Conservation (phyloP, 495 filamentous ascomycete species). For the Venustampulla echinocandica region DNA sequence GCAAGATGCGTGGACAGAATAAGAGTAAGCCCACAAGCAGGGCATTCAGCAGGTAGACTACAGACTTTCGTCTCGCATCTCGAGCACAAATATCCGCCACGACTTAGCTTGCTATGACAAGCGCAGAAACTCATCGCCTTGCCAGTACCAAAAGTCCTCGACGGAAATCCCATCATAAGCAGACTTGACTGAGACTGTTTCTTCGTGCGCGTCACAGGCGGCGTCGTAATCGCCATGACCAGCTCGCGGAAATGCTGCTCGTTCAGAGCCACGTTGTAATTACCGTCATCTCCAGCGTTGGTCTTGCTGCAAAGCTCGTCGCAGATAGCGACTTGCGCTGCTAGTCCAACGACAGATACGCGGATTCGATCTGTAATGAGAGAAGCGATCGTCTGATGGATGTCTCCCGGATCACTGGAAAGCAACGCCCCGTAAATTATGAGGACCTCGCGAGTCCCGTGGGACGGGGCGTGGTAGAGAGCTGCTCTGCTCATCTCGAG, state of each 20-base stretch:
- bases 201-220: conserved; percentile 65
- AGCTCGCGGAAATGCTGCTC: conserved; percentile 84
- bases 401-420: conserved; percentile 87
- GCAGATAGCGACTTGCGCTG: conserved; percentile 88
- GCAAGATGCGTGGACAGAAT: conserved; percentile 95
- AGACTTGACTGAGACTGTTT: conserved; percentile 65
- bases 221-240: conserved; percentile 80
- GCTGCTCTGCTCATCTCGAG: conserved; percentile 87
- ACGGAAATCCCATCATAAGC: conserved; percentile 99
- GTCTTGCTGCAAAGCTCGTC: conserved; percentile 78
- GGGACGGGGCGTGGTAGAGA: conserved; percentile 82
- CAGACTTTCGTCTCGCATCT: conserved; percentile 86
- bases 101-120: conserved; percentile 76
- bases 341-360: conserved; percentile 79
- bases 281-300: conserved; percentile 65
- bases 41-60: conserved; percentile 83
- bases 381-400: conserved; percentile 75
- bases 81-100: conserved; percentile 88
- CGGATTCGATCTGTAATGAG: conserved; percentile 75
- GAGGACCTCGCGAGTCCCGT: conserved; percentile 87
- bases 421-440: conserved; percentile 87
- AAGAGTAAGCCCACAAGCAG: conserved; percentile 83
- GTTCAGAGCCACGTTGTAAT: conserved; percentile 77
- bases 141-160: conserved; percentile 49
- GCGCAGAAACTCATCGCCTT: conserved; percentile 69